A percentile compares a stretch with the other conserved stretches of the same genome.
Conservation (phyloP, 495 filamentous ascomycete species). For the Evansstolkia leycettana region DNA sequence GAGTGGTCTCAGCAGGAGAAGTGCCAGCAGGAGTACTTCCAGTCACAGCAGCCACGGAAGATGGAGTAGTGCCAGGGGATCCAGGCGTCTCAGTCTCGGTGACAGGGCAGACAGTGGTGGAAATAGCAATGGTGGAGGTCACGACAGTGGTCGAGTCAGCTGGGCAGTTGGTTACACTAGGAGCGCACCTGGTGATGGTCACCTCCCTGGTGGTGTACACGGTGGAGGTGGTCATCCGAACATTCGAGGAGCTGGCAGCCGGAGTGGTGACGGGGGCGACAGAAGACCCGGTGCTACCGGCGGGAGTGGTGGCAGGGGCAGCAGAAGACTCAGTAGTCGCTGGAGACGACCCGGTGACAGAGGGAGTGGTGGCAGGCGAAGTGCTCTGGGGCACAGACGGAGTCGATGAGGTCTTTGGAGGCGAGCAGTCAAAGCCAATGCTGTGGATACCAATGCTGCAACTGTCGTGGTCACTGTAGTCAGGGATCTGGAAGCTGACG, state of each 20-base stretch:
- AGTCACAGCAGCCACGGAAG: slow-evolving; percentile 5
- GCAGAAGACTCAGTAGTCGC: slow-evolving; percentile 2
- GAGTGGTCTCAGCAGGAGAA: slow-evolving; percentile 17
- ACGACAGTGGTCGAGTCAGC: slow-evolving; percentile 36
- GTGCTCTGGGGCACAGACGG: not conserved
- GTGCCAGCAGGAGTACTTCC: slow-evolving; percentile 7
- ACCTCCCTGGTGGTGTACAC: slow-evolving; percentile 44
- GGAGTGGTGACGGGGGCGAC: slow-evolving; percentile 5
- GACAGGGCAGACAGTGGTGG: slow-evolving; percentile 49
- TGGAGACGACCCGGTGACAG: slow-evolving; percentile 12
- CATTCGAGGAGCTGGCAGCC: slow-evolving; percentile 4
- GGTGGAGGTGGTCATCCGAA: slow-evolving; percentile 41
- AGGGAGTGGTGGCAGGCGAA: slow-evolving; percentile 8
- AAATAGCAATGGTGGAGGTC: slow-evolving; percentile 43
- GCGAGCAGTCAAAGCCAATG: slow-evolving; percentile 70
- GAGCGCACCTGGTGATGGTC: slow-evolving; percentile 45
- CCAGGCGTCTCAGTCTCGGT: slow-evolving; percentile 18
- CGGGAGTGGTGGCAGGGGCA: slow-evolving; percentile 3
- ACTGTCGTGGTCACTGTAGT: slow-evolving; percentile 31
- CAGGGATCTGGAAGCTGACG: slow-evolving; percentile 63
- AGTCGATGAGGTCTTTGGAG: slow-evolving; percentile 5
- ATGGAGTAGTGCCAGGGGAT: slow-evolving; percentile 2
- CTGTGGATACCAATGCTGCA: slow-evolving; percentile 66
- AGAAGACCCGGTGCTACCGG: not conserved
- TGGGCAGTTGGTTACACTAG: slow-evolving; percentile 49